Evolutionary conservation across 805 yeast species (phyloP), one percentile per base, ranked within the genome.

Genomic region (Metschnikowia matae): DNA sequence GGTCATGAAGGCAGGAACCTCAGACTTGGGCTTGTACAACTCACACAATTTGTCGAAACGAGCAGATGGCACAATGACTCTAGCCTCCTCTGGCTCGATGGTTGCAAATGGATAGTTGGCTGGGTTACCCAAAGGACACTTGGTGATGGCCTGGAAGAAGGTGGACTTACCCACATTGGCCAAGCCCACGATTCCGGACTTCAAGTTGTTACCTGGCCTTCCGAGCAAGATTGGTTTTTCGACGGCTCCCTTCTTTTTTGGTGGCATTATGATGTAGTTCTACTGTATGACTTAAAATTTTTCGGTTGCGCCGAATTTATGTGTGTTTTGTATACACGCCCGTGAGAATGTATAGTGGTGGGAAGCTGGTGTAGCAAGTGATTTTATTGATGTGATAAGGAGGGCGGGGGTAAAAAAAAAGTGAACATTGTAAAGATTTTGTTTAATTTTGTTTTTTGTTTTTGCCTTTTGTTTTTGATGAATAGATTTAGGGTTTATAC

Each of bases 191-290:
- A 69, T 62, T n/a, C 77, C 75, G 59, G 66, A 65, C 48, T 70
- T 64, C 48, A 71, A 59, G 54, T 67, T 71, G 57, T 68, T 70
- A 38, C 71, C 66, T 39, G 68, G 62, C 43, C 74, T 58, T n/a
- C 76, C 75, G 59, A 89, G 80, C 55, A 85, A 78, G 61, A 89
- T 76, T 65, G 87, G 87, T 64, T 84, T 82, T 65, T 84, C 90
- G 65, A 74, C 69, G 53, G 52, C 82, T 55, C 69, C 82, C 70
- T 75, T 79, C 75, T 83, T 82, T 75, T 85, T 85, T 70, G 90
- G 90, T 56, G 90, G 86, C 91, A 85, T 85, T 23, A 17, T 52
- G 44, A 13, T 20, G 35, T 38, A 14, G 43, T 29, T 37, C 45
- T 50, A 32, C 37, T 39, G 34, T 39, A 23, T 1, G 18, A 23